These are phyloP conservation scores for Colletotrichum lindemuthianum DNA, from an alignment of 2,329 filamentous ascomycete genomes.

Conservation along the genomic window DNA sequence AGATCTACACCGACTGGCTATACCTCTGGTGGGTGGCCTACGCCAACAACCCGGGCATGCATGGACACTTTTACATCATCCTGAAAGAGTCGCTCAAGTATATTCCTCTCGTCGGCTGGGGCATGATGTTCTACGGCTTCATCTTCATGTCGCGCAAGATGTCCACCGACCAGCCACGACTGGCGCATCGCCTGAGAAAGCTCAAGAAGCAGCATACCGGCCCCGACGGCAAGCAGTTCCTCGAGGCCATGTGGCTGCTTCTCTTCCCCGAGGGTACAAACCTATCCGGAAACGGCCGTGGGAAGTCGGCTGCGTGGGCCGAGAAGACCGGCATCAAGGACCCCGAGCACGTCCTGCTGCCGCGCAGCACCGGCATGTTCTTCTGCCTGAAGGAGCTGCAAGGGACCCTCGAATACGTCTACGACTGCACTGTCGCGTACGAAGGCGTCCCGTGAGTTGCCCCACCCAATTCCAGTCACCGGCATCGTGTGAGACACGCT, in stretches of 20 bases:
- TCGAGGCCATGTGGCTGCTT: conserved; percentile 89
- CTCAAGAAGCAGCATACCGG: conserved; percentile 68
- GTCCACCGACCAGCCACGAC: conserved; percentile 79
- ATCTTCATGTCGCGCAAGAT: conserved; percentile 94
- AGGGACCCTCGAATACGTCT: conserved; percentile 81
- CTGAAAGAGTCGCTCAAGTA: conserved; percentile 87
- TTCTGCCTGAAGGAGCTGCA: conserved; percentile 83
- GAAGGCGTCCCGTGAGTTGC: conserved; percentile 86
- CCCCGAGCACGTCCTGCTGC: conserved; percentile 78
- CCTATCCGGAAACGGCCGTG: conserved; percentile 74
- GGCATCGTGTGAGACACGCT: neutral
- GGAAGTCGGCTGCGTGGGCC: conserved; percentile 79
- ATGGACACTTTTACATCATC: conserved; percentile 90
- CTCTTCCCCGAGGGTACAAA: conserved; percentile 92
- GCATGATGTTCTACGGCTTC: conserved; percentile 88
- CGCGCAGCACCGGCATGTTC: conserved; percentile 81
- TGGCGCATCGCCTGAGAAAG: conserved; percentile 78
- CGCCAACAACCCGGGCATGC: conserved; percentile 77
- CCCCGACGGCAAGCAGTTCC: conserved; percentile 63
- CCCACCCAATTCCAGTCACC: neutral
- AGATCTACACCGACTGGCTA: conserved; percentile 90
- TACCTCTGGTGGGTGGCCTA: conserved; percentile 97
- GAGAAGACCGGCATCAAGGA: conserved; percentile 79
- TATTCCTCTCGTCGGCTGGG: conserved; percentile 81
- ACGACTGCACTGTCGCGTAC: conserved; percentile 95